phyloP scores from a whole-genome alignment of 2,329 filamentous ascomycete species.

The Claviceps purpurea region DNA sequence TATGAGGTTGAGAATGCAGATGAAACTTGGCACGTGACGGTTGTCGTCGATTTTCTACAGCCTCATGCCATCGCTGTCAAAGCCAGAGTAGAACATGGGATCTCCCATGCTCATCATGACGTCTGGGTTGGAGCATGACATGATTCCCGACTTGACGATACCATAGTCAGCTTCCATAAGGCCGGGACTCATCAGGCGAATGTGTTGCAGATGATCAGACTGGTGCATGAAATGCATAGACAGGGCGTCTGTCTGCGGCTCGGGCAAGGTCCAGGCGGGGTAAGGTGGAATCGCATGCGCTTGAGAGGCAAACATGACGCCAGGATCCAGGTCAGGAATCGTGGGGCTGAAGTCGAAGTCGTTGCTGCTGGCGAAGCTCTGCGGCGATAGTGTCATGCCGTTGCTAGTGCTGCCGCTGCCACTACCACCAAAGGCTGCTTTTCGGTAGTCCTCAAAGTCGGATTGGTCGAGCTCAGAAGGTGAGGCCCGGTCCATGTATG shows the following conservation, averaged over 20 bases:
- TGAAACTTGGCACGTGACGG: too few relatives aligned
- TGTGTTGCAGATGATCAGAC: constrained; percentile 23
- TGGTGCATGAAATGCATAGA: constrained; percentile 30
- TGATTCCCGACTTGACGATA: constrained; percentile 41
- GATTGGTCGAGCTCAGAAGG: constrained; percentile 43
- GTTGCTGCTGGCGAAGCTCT: constrained; percentile 31
- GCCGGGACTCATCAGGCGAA: constrained; percentile 35
- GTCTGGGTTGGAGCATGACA: constrained; percentile 38
- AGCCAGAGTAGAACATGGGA: constrained; percentile 44
- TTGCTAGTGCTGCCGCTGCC: constrained; percentile 11
- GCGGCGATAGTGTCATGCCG: constrained; percentile 35
- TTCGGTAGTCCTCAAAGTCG: constrained; percentile 43
- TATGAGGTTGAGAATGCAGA: too few relatives aligned
- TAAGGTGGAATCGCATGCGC: constrained; percentile 22
- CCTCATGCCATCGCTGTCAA: constrained; percentile 31
- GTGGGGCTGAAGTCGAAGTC: constrained; percentile 25
- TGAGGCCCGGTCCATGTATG: constrained; percentile 29
- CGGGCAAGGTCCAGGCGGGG: constrained; percentile 18
- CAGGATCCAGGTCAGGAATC: constrained; percentile 19
- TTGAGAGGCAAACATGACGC: constrained; percentile 21
- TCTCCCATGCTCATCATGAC: constrained; percentile 45
- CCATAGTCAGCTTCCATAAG: constrained; percentile 39
- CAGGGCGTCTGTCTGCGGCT: constrained; percentile 14
- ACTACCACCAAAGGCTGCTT: constrained; percentile 29
- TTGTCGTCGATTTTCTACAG: constrained; percentile 13